Base-by-base conservation (phyloP, 768 basidiomycete genomes). In the Cantharellus anzutake region DNA sequence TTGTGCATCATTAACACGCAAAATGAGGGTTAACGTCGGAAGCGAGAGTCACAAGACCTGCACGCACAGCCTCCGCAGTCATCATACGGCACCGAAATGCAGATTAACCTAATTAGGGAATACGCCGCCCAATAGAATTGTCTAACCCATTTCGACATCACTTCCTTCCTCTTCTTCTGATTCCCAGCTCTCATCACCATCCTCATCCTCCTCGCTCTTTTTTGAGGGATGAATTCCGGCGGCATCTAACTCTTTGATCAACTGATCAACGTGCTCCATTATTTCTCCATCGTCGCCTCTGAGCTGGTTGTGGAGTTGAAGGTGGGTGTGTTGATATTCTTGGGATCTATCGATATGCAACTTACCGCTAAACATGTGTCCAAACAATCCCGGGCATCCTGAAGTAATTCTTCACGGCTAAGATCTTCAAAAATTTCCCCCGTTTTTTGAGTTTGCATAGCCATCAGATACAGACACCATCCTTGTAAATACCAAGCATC, bases 401-500 rank as follows among this genome's bases (percentile, higher is more conserved):
- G 78, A 3, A 80, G 84, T 51, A 91, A 79, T 63, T 92, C 88
- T 67, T 84, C 76, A 80, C 83, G 86, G 41, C 76, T 65, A 11
- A 72, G 62, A 5, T 65, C 73, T 42, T 70, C 74, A 3, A 74
- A 62, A 16, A 64, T 67, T 42, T 70, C 76, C 20, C 74, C 75
- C 7, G 70, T 76, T 64, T 83, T 80, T 62, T 79, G 76, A 4
- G 79, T 80, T 61, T 83, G 78, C 68, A 86, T 83, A 0, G 81
- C 78, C 79, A 86, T 81, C 52, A 93, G 72, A 73, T 81, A 89
- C 75, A 87, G 90, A 63, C 86, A 84, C 90, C 90, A 96, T 58
- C 90, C 91, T 70, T 93, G 90, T 38, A 94, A 78, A 67, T 94
- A 94, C 83, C 91, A 93, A 1, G 83, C 91, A 65, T 93, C 90